Percentiles rank a stretch among this genome's conserved stretches.
These are phyloP conservation scores for Leishmania braziliensis DNA, from an alignment of 208 protist species.

Conservation along the genomic window DNA sequence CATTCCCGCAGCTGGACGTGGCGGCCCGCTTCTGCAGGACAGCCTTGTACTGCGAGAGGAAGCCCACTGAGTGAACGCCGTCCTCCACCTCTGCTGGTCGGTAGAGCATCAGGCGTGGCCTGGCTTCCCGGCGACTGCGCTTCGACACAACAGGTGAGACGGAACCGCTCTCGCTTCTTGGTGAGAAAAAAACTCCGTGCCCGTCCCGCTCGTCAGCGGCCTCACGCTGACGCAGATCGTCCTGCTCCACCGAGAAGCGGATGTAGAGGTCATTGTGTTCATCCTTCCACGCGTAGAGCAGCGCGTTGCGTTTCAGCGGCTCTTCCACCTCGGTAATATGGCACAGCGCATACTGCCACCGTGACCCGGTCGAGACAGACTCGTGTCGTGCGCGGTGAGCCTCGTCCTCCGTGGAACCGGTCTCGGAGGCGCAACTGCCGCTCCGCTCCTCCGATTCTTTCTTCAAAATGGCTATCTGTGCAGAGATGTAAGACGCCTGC, in stretches of 20 bases:
- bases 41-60: constrained; percentile 36
- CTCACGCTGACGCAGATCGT: constrained; percentile 21
- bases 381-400: not conserved
- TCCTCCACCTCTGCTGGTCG: constrained; percentile 27
- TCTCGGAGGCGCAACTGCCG: not conserved
- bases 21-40: constrained; percentile 10
- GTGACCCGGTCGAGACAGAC: not conserved
- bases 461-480: not conserved
- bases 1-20: constrained; percentile 13
- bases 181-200: not conserved
- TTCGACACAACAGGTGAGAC: not conserved
- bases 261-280: constrained; percentile 52
- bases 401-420: not conserved
- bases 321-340: constrained; percentile 44
- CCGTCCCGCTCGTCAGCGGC: not conserved
- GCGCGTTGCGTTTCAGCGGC: constrained; percentile 40
- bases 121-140: not conserved
- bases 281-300: constrained; percentile 56
- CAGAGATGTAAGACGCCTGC: constrained; percentile 1
- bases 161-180: not conserved
- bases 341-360: constrained; percentile 2
- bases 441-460: not conserved
- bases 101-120: not conserved
- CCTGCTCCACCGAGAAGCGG: constrained; percentile 26
- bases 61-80: constrained; percentile 49